phyloP scores from a whole-genome alignment of 169 alveolate species.

The Besnoitia besnoiti region DNA sequence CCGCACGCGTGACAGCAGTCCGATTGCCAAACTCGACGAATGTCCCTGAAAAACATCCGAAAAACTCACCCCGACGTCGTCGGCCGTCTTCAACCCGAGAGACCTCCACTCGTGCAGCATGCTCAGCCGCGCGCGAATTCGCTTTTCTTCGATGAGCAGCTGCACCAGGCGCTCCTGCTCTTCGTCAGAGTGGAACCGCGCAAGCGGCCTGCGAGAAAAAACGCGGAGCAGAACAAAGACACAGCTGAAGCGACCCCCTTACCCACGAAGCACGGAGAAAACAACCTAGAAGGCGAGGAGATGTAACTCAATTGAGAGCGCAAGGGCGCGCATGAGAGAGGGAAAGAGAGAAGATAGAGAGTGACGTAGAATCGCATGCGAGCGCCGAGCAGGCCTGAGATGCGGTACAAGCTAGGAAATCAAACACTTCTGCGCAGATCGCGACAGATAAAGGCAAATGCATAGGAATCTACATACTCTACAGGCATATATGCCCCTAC shows the following conservation, averaged over 20 bases:
- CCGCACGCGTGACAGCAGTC: too few species aligned
- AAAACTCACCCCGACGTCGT: conserved; percentile 83
- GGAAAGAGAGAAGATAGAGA: too few species aligned
- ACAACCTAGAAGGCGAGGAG: neutral
- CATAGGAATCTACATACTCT: neutral
- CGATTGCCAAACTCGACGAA: too few species aligned
- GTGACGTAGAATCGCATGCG: too few species aligned
- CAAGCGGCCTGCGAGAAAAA: conserved; percentile 78
- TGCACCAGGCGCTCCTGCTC: conserved; percentile 90
- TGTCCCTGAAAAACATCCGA: conserved; percentile 29
- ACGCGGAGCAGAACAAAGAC: neutral
- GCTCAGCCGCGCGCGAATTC: conserved; percentile 83
- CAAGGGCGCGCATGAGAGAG: too few species aligned
- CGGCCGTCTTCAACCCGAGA: conserved; percentile 87
- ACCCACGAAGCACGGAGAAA: neutral
- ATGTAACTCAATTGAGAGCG: neutral
- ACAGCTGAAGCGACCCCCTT: neutral
- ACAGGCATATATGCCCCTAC: too few species aligned
- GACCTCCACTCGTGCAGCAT: conserved; percentile 90
- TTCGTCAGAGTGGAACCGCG: conserved; percentile 88
- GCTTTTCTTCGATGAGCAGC: conserved; percentile 85
- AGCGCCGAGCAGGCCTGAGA: too few species aligned
- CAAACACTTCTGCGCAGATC: neutral
- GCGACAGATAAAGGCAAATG: neutral
- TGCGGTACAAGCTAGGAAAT: too few species aligned